These are phyloP conservation scores for Curvularia lunata DNA, from an alignment of 2,329 filamentous ascomycete species.

Conservation along the genomic window DNA sequence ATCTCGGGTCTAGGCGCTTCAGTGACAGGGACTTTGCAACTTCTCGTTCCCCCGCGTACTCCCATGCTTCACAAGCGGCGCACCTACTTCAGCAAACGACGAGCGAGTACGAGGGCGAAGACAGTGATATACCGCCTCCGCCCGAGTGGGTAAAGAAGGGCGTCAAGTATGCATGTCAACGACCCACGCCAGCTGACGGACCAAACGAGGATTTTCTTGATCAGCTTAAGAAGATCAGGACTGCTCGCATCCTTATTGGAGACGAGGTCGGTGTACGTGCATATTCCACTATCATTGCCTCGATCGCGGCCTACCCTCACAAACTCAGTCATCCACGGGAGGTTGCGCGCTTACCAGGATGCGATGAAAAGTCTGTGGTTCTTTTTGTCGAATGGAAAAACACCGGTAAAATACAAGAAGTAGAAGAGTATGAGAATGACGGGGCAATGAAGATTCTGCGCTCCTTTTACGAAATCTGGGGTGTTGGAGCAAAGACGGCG, in stretches of 20 bases:
- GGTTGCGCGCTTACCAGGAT: constrained; percentile 70
- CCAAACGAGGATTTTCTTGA: constrained; percentile 79
- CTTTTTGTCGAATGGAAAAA: constrained; percentile 78
- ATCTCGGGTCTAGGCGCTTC: constrained; percentile 40
- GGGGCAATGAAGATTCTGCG: constrained; percentile 68
- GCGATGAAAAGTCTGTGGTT: constrained; percentile 77
- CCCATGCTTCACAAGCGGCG: constrained; percentile 28
- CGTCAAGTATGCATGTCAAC: constrained; percentile 78
- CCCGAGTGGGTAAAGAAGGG: constrained; percentile 72
- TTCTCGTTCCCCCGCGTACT: constrained; percentile 21
- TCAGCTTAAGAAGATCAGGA: constrained; percentile 75
- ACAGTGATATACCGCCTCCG: constrained; percentile 64
- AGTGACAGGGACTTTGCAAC: constrained; percentile 41
- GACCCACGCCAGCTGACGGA: constrained; percentile 70
- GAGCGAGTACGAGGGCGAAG: constrained; percentile 72
- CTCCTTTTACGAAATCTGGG: constrained; percentile 85
- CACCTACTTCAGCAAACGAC: constrained; percentile 72
- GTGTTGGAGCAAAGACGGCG: constrained; percentile 83
- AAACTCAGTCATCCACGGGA: constrained; percentile 55
- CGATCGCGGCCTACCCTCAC: constrained; percentile 80
- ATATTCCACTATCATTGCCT: constrained; percentile 85
- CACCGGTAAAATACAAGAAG: constrained; percentile 67
- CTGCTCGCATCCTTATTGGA: constrained; percentile 70
- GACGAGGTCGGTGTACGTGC: constrained; percentile 83
- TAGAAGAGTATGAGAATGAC: constrained; percentile 68